These are phyloP conservation scores for Capsicum chinense DNA, from an alignment of 257 asterid species.

Conservation along the genomic window DNA sequence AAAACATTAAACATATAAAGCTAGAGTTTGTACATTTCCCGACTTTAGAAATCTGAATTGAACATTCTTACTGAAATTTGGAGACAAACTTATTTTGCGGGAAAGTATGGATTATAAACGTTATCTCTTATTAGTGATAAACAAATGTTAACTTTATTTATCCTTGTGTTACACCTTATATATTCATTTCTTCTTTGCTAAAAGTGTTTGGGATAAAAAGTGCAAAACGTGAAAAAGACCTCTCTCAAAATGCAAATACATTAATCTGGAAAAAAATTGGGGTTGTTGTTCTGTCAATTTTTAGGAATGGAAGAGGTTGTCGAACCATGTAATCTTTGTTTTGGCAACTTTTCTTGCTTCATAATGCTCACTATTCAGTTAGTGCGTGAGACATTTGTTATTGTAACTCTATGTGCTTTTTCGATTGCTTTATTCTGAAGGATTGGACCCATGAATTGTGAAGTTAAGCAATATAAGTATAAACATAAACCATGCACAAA, in stretches of 20 bases:
- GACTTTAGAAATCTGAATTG: background rate
- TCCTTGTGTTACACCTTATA: conserved; percentile 41
- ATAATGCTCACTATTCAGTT: background rate
- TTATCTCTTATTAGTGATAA: background rate
- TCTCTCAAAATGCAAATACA: background rate
- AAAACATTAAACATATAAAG: background rate
- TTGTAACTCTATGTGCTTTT: background rate
- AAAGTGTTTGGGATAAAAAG: conserved; percentile 33
- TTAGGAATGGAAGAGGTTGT: conserved; percentile 47
- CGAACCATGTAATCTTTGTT: conserved; percentile 48
- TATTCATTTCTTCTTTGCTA: conserved; percentile 51
- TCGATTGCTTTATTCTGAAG: conserved; percentile 31
- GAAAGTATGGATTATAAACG: background rate
- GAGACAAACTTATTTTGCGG: background rate
- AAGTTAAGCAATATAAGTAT: conserved; percentile 39
- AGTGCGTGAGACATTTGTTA: background rate
- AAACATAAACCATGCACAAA: background rate
- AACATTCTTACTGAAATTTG: background rate
- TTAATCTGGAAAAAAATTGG: conserved; percentile 50
- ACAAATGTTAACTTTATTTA: background rate
- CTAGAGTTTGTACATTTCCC: background rate
- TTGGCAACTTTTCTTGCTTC: background rate
- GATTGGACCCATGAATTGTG: conserved; percentile 52
- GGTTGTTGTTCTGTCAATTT: conserved; percentile 34
- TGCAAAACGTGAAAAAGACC: background rate